phyloP scores from a whole-genome alignment of 257 asterid species.

The Voacanga thouarsii region DNA sequence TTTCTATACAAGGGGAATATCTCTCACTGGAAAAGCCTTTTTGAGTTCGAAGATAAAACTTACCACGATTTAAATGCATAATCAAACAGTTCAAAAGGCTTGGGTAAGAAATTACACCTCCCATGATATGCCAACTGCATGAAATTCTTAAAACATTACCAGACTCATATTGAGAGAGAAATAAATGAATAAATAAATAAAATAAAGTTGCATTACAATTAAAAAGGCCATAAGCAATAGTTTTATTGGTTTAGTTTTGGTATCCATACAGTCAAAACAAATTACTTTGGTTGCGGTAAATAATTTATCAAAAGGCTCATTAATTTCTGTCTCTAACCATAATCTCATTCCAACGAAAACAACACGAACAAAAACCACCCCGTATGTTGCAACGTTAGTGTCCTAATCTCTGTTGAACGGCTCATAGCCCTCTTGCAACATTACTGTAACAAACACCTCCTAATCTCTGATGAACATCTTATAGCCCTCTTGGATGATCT shows the following conservation, averaged over 20 bases:
- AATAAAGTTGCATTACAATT: not conserved
- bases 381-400: not conserved
- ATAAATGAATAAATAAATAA: too few species aligned
- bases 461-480: constrained; percentile 20
- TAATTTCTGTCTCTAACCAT: constrained; percentile 12
- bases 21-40: too few species aligned
- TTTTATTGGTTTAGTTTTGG: constrained; percentile 11
- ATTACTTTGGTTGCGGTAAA: constrained; percentile 7
- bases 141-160: too few species aligned
- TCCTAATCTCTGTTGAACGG: constrained; percentile 19
- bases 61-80: too few species aligned
- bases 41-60: too few species aligned
- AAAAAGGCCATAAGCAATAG: not conserved
- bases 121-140: too few species aligned
- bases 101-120: too few species aligned
- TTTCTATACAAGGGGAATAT: too few species aligned
- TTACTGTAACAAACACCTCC: not conserved
- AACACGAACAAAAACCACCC: not conserved
- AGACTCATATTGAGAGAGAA: too few species aligned
- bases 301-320: constrained; percentile 7
- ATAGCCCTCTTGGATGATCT: constrained; percentile 13
- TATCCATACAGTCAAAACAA: constrained; percentile 3
- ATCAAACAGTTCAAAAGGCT: too few species aligned
- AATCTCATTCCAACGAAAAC: constrained; percentile 17
- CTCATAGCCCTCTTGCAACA: not conserved